A percentile compares a stretch with the other conserved stretches of the same genome.
phyloP scores from a whole-genome alignment of 192 early-diverging fungal species.

The Rhizophagus clarus region DNA sequence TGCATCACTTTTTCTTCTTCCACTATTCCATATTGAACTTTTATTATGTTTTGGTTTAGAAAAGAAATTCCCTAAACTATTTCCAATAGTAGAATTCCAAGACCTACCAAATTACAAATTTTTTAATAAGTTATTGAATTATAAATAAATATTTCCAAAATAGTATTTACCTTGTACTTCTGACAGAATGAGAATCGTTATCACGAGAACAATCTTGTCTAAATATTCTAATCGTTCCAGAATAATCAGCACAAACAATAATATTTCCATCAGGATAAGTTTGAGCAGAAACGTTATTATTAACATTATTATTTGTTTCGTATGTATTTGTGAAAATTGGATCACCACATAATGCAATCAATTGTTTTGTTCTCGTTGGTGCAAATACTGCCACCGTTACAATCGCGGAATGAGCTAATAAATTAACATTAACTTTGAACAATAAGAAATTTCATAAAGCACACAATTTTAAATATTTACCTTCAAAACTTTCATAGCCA shows the following conservation, averaged over 20 bases:
- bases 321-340: conserved; percentile 50
- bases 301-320: conserved; percentile 35
- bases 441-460: background rate
- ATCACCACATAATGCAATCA: conserved; percentile 54
- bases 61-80: conserved; percentile 6
- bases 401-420: conserved; percentile 50
- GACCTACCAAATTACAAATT: background rate
- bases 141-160: background rate
- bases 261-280: conserved; percentile 55
- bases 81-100: conserved; percentile 24
- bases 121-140: background rate
- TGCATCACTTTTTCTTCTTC: conserved; percentile 31
- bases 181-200: conserved; percentile 1
- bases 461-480: conserved; percentile 23
- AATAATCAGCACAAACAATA: conserved; percentile 64
- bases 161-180: conserved; percentile 15
- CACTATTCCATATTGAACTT: background rate
- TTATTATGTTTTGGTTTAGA: background rate
- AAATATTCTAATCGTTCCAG: conserved; percentile 67
- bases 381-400: conserved; percentile 68
- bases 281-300: background rate
- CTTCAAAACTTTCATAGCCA: conserved; percentile 41
- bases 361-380: conserved; percentile 60
- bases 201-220: conserved; percentile 53
- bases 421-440: background rate